A percentile compares a stretch with the other conserved stretches of the same genome.
phyloP scores from a whole-genome alignment of 1,284 basidiomycete genomes.

The Puccinia hordei region DNA sequence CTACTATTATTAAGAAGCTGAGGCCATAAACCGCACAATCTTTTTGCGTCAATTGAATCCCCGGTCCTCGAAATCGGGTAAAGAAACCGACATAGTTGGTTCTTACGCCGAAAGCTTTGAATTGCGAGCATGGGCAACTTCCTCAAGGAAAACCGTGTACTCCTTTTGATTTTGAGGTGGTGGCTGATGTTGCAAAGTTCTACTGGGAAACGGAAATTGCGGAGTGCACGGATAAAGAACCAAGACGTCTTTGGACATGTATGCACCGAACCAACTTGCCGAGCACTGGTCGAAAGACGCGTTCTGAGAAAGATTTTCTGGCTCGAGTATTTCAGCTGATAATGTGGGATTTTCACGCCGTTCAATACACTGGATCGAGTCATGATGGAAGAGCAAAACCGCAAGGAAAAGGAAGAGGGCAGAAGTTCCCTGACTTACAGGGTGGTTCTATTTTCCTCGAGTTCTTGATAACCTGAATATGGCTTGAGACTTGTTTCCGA shows the following conservation, averaged over 20 bases:
- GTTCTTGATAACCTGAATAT: conserved; percentile 60
- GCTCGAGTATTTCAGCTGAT: conserved; percentile 13
- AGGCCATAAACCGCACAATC: not conserved
- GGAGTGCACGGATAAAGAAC: conserved; percentile 38
- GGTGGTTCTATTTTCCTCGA: conserved; percentile 59
- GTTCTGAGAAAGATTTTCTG: not conserved
- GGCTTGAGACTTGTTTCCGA: conserved; percentile 60
- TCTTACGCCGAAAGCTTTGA: not conserved
- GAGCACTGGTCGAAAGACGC: conserved; percentile 27
- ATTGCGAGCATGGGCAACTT: conserved; percentile 11
- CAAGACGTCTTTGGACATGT: conserved; percentile 28
- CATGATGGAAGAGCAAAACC: not conserved
- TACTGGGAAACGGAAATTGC: conserved; percentile 37
- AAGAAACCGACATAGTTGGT: not conserved
- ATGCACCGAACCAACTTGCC: conserved; percentile 43
- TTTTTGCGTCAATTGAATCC: too few relatives aligned
- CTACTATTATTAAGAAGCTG: too few relatives aligned
- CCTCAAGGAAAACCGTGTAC: conserved; percentile 6
- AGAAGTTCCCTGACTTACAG: conserved; percentile 52
- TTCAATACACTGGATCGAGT: not conserved
- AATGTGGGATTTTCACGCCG: not conserved
- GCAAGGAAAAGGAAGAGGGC: not conserved
- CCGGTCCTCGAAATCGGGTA: too few relatives aligned
- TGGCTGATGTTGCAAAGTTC: conserved; percentile 12
- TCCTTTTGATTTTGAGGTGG: conserved; percentile 15